phyloP scores from a whole-genome alignment of 1,139 yeast genomes.

The Candida sojae region DNA sequence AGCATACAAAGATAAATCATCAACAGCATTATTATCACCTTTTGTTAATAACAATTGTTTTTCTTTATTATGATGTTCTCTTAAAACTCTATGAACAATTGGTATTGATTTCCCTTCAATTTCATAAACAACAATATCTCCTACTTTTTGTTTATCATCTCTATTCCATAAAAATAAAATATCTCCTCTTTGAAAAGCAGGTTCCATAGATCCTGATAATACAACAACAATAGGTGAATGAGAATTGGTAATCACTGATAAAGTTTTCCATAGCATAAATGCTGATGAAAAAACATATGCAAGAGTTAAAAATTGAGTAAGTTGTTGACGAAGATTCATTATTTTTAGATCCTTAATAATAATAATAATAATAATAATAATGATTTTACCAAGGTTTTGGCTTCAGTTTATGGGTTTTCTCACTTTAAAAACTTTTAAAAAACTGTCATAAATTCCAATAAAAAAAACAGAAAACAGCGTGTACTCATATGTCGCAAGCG shows the following conservation, averaged over 20 bases:
- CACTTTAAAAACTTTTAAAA: too few species aligned
- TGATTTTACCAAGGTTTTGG: too few species aligned
- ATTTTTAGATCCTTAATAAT: background rate
- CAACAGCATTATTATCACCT: constrained; percentile 94
- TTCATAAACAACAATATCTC: constrained; percentile 97
- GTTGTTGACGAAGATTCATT: constrained; percentile 51
- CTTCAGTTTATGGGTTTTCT: too few species aligned
- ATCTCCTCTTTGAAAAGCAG: constrained; percentile 98
- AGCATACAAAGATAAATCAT: constrained; percentile 85
- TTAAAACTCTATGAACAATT: constrained; percentile 90
- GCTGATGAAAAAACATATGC: constrained; percentile 85
- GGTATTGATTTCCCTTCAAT: constrained; percentile 81
- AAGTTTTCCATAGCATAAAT: constrained; percentile 87
- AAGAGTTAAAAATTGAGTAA: constrained; percentile 62
- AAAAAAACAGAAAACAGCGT: too few species aligned
- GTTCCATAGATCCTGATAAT: constrained; percentile 98
- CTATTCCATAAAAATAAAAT: constrained; percentile 90
- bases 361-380: too few species aligned
- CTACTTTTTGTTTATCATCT: constrained; percentile 65
- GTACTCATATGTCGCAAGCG: too few species aligned
- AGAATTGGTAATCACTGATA: constrained; percentile 76
- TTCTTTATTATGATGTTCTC: constrained; percentile 64
- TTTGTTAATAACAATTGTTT: constrained; percentile 85
- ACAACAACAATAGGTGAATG: constrained; percentile 97
- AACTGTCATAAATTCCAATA: too few species aligned